These are phyloP conservation scores for Graphiopsis chlorocephala DNA, from an alignment of 2,329 filamentous ascomycete genomes.

Conservation along the genomic window DNA sequence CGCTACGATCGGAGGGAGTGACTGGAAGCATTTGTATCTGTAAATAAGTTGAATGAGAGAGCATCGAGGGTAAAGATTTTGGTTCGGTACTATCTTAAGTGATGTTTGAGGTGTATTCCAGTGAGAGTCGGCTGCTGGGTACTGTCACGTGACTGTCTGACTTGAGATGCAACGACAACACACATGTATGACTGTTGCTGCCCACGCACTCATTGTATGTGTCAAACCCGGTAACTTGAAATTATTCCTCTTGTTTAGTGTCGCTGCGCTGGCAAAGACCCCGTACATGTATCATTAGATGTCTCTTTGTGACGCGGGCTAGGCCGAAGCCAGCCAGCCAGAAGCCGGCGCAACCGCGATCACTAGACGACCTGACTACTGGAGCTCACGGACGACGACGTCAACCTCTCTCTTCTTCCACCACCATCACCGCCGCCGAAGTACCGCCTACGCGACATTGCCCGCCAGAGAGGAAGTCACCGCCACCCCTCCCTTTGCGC, in stretches of 20 bases:
- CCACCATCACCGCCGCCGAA: not conserved
- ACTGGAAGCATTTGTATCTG: conserved; percentile 16
- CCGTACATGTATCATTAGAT: not conserved
- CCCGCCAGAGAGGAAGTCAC: conserved; percentile 6
- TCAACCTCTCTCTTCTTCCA: not conserved
- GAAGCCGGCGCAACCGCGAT: conserved; percentile 4
- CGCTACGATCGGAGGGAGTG: not conserved
- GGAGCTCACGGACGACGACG: conserved; percentile 1
- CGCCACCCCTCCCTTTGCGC: not conserved
- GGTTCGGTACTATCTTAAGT: not conserved
- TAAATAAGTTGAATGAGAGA: conserved; percentile 20
- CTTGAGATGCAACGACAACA: not conserved
- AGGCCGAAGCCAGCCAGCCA: not conserved
- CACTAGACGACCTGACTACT: not conserved
- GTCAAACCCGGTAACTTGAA: not conserved
- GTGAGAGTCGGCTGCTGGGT: not conserved
- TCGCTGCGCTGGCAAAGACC: not conserved
- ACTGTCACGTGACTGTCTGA: not conserved
- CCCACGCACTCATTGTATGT: not conserved
- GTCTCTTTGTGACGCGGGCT: not conserved
- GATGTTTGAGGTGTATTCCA: not conserved
- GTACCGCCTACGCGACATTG: conserved; percentile 3
- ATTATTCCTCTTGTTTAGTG: not conserved
- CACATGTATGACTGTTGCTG: not conserved
- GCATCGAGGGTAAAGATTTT: not conserved